A percentile compares a stretch with the other conserved stretches of the same genome.
These are phyloP conservation scores for Sonneratia alba DNA, from an alignment of 345 rosid species.

Conservation along the genomic window DNA sequence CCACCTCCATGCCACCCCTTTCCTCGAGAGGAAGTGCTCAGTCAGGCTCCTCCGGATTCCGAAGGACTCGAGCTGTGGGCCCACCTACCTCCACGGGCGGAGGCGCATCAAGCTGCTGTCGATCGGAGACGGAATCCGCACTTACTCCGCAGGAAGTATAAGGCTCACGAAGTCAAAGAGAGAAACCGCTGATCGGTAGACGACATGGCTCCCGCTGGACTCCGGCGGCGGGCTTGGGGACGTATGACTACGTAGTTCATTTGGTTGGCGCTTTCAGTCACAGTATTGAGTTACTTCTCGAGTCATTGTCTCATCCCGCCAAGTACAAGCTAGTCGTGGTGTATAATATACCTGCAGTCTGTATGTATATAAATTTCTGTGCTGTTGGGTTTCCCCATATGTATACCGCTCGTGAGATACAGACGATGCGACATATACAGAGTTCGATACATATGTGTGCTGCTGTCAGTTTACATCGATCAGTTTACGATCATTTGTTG, in stretches of 20 bases:
- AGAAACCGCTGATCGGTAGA: neutral
- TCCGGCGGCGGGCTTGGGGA: neutral
- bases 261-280: constrained; percentile 4
- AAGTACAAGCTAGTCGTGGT: neutral
- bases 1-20: constrained; percentile 24
- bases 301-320: neutral
- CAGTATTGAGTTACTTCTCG: neutral
- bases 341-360: neutral
- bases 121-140: neutral
- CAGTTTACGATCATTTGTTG: too few relatives aligned
- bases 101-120: constrained; percentile 6
- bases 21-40: constrained; percentile 19
- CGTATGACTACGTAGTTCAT: neutral
- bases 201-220: neutral
- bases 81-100: neutral
- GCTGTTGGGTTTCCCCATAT: too few relatives aligned
- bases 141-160: constrained; percentile 7
- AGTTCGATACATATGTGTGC: too few relatives aligned
- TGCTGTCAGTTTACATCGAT: too few relatives aligned
- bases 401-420: too few relatives aligned
- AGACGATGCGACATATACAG: too few relatives aligned
- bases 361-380: neutral
- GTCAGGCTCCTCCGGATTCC: constrained; percentile 13
- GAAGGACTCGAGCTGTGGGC: constrained; percentile 4
- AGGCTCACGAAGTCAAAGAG: neutral